phyloP scores from a whole-genome alignment of 1,139 yeast genomes.

The Suhomyces terraborum region DNA sequence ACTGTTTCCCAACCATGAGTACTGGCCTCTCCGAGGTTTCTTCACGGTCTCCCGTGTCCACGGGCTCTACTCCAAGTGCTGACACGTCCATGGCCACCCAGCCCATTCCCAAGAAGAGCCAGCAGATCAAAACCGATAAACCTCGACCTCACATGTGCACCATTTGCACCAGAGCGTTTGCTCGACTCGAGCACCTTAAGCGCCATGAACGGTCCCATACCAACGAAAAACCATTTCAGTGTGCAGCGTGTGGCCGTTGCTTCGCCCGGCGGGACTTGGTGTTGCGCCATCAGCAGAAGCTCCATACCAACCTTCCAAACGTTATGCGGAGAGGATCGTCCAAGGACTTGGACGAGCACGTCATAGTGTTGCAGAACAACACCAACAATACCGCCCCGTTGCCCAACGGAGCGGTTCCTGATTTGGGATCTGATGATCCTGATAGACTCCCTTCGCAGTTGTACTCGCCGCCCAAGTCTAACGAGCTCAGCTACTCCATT shows the following conservation, averaged over 20 bases:
- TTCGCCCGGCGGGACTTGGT: constrained; percentile 53
- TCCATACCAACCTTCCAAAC: constrained; percentile 24
- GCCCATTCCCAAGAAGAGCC: constrained; percentile 86
- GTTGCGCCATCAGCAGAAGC: constrained; percentile 50
- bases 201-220: constrained; percentile 39
- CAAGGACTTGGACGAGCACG: constrained; percentile 34
- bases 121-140: constrained; percentile 73
- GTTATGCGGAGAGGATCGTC: constrained; percentile 22
- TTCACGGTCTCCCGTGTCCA: constrained; percentile 10
- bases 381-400: constrained; percentile 49
- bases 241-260: constrained; percentile 54
- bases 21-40: constrained; percentile 8
- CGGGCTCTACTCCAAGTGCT: constrained; percentile 11
- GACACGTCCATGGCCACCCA: constrained; percentile 33
- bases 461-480: constrained; percentile 23
- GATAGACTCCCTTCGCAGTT: constrained; percentile 15
- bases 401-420: constrained; percentile 25
- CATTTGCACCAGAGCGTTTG: constrained; percentile 36
- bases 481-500: constrained; percentile 10
- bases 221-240: constrained; percentile 42
- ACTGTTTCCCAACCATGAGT: constrained; percentile 6
- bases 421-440: constrained; percentile 6
- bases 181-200: constrained; percentile 35
- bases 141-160: constrained; percentile 36
- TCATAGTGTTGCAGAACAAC: constrained; percentile 46